These are phyloP conservation scores for Penicillium decumbens DNA, from an alignment of 2,329 filamentous ascomycete species.

Conservation along the genomic window DNA sequence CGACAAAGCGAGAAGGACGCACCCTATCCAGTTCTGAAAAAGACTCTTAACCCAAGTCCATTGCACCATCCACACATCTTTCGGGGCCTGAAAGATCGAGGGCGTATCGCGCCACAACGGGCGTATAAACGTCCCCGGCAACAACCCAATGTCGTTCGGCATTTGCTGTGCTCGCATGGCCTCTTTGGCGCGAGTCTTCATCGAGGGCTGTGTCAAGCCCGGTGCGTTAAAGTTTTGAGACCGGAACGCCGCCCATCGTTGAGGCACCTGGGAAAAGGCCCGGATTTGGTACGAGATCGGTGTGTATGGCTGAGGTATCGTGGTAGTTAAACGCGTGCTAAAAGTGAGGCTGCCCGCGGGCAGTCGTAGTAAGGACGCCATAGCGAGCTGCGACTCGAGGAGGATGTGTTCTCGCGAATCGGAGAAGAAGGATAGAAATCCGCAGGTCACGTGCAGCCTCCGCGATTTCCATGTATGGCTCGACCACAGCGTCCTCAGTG, in stretches of 20 bases:
- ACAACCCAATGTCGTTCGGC: constrained; percentile 45
- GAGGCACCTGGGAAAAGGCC: constrained; percentile 33
- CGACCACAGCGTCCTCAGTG: background rate
- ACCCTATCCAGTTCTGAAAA: constrained; percentile 36
- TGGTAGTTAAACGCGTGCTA: constrained; percentile 14
- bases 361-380: constrained; percentile 32
- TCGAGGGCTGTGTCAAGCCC: constrained; percentile 32
- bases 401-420: constrained; percentile 3
- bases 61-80: constrained; percentile 36
- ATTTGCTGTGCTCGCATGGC: constrained; percentile 28
- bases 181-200: constrained; percentile 33
- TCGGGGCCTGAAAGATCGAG: constrained; percentile 37
- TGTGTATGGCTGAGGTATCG: constrained; percentile 13
- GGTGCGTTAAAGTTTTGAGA: constrained; percentile 17
- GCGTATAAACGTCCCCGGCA: constrained; percentile 42
- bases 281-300: constrained; percentile 25
- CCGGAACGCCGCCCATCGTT: constrained; percentile 20
- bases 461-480: constrained; percentile 12
- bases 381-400: constrained; percentile 17
- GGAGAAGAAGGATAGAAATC: constrained; percentile 20
- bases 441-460: constrained; percentile 24
- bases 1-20: constrained; percentile 9
- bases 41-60: constrained; percentile 38
- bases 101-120: constrained; percentile 40
- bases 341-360: constrained; percentile 22